Evolutionary conservation across 1,284 basidiomycete species (phyloP), one percentile per base, ranked within the genome.

Genomic region (Puccinia novopanici): DNA sequence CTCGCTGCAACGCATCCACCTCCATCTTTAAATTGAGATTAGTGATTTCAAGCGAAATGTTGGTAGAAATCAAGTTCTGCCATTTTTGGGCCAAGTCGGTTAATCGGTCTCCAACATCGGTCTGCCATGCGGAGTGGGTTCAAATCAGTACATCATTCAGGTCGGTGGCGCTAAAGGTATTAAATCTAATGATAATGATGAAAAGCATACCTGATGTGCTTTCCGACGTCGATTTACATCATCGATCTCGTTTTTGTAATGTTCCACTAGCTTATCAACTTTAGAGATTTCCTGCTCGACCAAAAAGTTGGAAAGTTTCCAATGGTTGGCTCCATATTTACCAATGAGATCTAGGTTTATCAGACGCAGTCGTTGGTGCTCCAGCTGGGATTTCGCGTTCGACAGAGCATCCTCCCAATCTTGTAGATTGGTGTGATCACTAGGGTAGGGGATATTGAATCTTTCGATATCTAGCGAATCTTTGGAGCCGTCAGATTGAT

Each of bases 11-110:
- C 30, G 83, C 83, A 30, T 85, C 86, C 71, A 93, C 87, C 84
- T 95, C 92, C 10, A 88, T 89, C 84, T 93, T 92, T 82, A 94
- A 86, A 24, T 92, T 92, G 50, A 92, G 88, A 84, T 94, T 95
- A n/a, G 93, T 94, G 88, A 96, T 91, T 87, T 95, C 93, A 83
- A 95, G 91, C 86, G 95, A 93, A 82, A 96, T 86, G 45, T 93
- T 91, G 83, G 89, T 92, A 57, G 92, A 93, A 81, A 96, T 91
- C 57, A 95, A 88, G 85, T 94, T 92, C 13, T 92, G 94, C 94
- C 94, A 96, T 76, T 90, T 89, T 73, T 90, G 92, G 86, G 95
- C 93, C 73, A 95, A 87, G 13, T 89, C 87, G n/a, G 90, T 91
- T 81, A 96, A 87, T 83, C 92, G 91, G 75, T 89, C 88, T 61